Base-by-base conservation (phyloP, 2,329 filamentous ascomycete genomes). In the Xylariaceae sp. region DNA sequence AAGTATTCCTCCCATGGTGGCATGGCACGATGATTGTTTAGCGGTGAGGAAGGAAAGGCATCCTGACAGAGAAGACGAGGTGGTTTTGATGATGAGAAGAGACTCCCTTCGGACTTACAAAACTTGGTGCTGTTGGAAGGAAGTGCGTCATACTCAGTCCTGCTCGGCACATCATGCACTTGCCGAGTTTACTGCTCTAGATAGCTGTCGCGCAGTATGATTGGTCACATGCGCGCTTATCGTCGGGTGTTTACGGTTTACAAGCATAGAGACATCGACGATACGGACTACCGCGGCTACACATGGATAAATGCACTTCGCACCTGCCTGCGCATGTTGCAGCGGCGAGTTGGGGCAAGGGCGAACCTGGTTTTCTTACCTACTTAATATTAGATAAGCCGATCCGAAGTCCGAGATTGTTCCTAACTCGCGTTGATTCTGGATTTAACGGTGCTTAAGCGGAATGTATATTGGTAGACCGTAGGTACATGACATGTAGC, bases 1-100 rank as follows among this genome's bases (percentile, higher is more conserved):
- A 53, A 62, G 50, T 57, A 70, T 60, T 59, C 55, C 59, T 63
- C 68, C 77, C 76, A 80, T 80, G 67, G 70, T 72, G 72, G 73
- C 76, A 79, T 79, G 64, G 60, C 64, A 64, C 55, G 62, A 42
- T 50, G 44, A 41, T 50, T 30, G 37, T 53, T 44, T 44, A 35
- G 60, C 53, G 53, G 58, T 58, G 55, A 59, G 37, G 51, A 40
- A 52, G 51, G 40, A 40, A 47, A 39, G n/a, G 11, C 31, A 43
- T 42, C 31, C 6, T 31, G 27, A 9, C 11, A 43, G 34, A 41
- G 12, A 49, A 45, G 43, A 45, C 11, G 43, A n/a, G 11, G 29
- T 11, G 9, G 42, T 4, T 44, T 41, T 44, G n/a, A 40, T n/a
- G 19, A 1, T 19, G 19, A 19, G 19, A 19, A 19, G 19, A 19